Evolutionary conservation across 1,284 basidiomycete species (phyloP).

Genomic region (Inonotus obliquus): DNA sequence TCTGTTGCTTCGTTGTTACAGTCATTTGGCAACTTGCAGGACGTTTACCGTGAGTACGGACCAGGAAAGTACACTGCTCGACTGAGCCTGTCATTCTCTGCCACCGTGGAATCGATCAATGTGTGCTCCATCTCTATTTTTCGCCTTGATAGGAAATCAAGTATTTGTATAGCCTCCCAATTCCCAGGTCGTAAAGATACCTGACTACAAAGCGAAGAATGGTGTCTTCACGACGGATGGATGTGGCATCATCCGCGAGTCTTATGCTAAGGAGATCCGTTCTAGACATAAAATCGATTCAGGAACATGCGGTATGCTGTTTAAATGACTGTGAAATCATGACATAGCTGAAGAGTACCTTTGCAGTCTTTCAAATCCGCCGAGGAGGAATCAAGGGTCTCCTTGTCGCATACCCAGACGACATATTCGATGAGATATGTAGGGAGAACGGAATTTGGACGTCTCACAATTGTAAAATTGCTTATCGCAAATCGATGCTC

Average conservation of each 20-base stretch:
- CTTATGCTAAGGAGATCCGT: constrained; percentile 20
- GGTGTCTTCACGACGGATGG: constrained; percentile 25
- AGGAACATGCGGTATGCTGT: constrained; percentile 20
- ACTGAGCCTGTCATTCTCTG: constrained; percentile 26
- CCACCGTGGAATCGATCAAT: constrained; percentile 20
- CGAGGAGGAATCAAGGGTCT: constrained; percentile 27
- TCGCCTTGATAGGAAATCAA: neutral
- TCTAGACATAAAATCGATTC: constrained; percentile 14
- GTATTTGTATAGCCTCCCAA: constrained; percentile 15
- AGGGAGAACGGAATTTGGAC: neutral
- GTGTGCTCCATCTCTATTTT: constrained; percentile 6
- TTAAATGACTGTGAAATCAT: neutral
- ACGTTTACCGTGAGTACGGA: constrained; percentile 21
- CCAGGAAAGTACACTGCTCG: constrained; percentile 27
- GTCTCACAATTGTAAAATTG: constrained; percentile 16
- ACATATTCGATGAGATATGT: constrained; percentile 20
- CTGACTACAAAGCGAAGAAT: constrained; percentile 22
- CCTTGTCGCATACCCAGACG: constrained; percentile 22
- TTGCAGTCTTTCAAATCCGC: constrained; percentile 24
- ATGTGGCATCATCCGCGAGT: constrained; percentile 25
- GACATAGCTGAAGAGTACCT: neutral
- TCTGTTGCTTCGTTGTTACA: constrained; percentile 20
- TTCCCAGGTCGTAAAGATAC: constrained; percentile 14
- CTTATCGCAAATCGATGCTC: constrained; percentile 24
- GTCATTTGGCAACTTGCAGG: constrained; percentile 21